Base-by-base conservation (phyloP, 2,329 filamentous ascomycete species). In the Emericellopsis atlantica region DNA sequence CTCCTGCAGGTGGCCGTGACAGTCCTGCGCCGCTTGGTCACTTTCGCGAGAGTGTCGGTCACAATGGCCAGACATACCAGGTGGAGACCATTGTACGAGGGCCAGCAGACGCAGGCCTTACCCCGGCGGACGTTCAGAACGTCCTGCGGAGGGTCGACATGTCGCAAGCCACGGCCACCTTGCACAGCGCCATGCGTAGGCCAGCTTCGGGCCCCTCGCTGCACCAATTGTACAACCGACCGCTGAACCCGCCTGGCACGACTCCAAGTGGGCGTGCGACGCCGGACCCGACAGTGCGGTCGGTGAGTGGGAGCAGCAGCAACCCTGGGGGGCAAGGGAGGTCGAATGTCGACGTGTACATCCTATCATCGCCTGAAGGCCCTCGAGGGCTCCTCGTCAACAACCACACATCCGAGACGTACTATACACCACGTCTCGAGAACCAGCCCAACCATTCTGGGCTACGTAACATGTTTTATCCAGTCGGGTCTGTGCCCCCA, bases 341-440 rank as follows among this genome's bases (percentile, higher is more conserved):
- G 26, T 58, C 59, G 21, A 55, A 53, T 2, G 61, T 68, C 0
- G 69, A 75, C 44, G 72, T 79, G 2, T 81, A 79, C 47, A 70
- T 81, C 21, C 53, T 81, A 6, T 73, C 68, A 14, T 80, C 77
- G 0, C 75, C 76, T 1, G 64, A 65, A 34, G 77, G 77, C 1
- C 77, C 76, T 1, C 68, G 69, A 16, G 76, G 68, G 6, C 55
- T 81, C 2, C 54, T 81, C 6, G 58, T 81, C 33, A 75, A 72
- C 48, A 65, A 67, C 44, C 58, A 64, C 35, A 56, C 56, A 11
- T 53, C 62, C 1, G 72, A 74, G 22, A 60, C 67, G 10, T 79
- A 72, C 44, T 72, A 65, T 44, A 75, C 67, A 2, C 68, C 69
- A 23, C 61, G 62, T 31, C 36, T 57, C 32, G 44, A 48, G 15